Conservation (phyloP, 352 stramenopile genomes). For the Salisapilia sapeloensis region DNA sequence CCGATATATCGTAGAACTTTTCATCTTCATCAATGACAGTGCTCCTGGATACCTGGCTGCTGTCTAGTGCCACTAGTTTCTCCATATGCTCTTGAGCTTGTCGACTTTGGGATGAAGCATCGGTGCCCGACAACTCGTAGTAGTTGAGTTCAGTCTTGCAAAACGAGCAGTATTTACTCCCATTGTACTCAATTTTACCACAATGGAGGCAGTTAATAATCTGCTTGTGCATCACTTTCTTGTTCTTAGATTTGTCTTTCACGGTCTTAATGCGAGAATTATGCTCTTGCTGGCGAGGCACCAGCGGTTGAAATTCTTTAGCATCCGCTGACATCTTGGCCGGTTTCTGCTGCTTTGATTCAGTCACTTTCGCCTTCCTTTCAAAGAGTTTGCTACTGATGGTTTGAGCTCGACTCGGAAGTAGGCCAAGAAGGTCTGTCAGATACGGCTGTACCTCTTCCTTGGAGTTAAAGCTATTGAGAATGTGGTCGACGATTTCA, state of each 20-base stretch:
- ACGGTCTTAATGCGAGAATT: conserved; percentile 31
- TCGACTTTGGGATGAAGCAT: conserved; percentile 11
- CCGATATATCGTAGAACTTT: conserved; percentile 9
- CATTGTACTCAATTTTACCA: conserved; percentile 48
- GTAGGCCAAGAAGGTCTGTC: conserved; percentile 45
- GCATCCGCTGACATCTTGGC: conserved; percentile 2
- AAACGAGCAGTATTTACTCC: conserved; percentile 25
- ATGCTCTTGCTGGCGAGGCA: conserved; percentile 12
- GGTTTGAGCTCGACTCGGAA: conserved; percentile 15
- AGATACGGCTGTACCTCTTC: conserved; percentile 36
- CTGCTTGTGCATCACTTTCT: conserved; percentile 26
- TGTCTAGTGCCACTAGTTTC: conserved; percentile 27
- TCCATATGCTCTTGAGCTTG: conserved; percentile 31
- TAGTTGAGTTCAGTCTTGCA: conserved; percentile 41
- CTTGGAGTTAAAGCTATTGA: conserved; percentile 20
- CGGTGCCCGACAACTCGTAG: conserved; percentile 19
- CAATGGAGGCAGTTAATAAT: conserved; percentile 63
- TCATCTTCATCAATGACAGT: conserved; percentile 24
- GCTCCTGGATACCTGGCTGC: conserved; percentile 19
- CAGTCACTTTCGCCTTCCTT: neutral
- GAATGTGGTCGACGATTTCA: conserved; percentile 43
- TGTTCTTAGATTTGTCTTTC: conserved; percentile 25
- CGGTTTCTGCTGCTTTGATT: conserved; percentile 1
- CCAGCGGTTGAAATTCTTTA: conserved; percentile 5
- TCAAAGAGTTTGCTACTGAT: conserved; percentile 31